A percentile compares a stretch with the other conserved stretches of the same genome.
These are phyloP conservation scores for Arctium lappa DNA, from an alignment of 129 eudicot genomes.

Conservation along the genomic window DNA sequence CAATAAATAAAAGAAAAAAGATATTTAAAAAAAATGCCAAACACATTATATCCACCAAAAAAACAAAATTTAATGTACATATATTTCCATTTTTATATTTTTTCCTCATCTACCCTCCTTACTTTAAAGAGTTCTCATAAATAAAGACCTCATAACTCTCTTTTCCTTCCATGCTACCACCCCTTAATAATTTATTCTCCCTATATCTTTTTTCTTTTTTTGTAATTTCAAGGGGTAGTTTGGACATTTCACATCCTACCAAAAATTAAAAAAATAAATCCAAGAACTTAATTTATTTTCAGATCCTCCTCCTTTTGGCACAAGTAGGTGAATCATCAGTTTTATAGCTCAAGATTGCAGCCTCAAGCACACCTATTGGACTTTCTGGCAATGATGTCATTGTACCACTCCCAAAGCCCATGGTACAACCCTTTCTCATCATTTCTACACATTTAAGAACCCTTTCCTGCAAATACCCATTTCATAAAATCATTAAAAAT, in stretches of 20 bases:
- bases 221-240: slow-evolving; percentile 1
- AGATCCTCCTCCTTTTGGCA: slow-evolving; percentile 41
- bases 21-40: neutral
- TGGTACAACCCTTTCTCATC: slow-evolving; percentile 25
- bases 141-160: slow-evolving; percentile 16
- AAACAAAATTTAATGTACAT: slow-evolving; percentile 20
- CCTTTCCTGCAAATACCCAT: slow-evolving; percentile 38
- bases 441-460: slow-evolving; percentile 36
- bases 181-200: slow-evolving; percentile 27
- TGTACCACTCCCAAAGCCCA: slow-evolving; percentile 30
- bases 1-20: neutral
- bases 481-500: neutral
- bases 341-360: slow-evolving; percentile 49
- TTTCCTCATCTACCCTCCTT: slow-evolving; percentile 28
- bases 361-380: slow-evolving; percentile 56
- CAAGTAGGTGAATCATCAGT: slow-evolving; percentile 42
- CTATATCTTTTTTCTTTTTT: neutral
- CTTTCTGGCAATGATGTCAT: slow-evolving; percentile 40
- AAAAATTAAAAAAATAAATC: slow-evolving; percentile 21
- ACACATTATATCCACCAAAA: slow-evolving; percentile 6
- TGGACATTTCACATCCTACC: slow-evolving; percentile 26
- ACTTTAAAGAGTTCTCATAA: slow-evolving; percentile 20
- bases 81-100: slow-evolving; percentile 28
- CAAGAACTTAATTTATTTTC: neutral
- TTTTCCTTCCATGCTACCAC: slow-evolving; percentile 17